Base-by-base conservation (phyloP, 2,329 filamentous ascomycete genomes). In the Pseudovirgaria hyperparasitica region DNA sequence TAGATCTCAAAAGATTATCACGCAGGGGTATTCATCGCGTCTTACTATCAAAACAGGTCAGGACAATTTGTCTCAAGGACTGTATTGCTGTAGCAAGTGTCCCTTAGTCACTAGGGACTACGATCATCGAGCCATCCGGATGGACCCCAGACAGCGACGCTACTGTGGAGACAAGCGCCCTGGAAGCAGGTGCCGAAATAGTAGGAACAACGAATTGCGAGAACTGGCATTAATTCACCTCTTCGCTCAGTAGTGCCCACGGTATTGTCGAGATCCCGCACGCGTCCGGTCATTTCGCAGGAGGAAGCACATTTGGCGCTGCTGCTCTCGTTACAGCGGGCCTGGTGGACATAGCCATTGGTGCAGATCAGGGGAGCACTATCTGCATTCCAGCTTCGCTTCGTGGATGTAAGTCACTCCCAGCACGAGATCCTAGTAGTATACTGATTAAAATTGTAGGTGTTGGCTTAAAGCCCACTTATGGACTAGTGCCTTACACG, bases 111-210 rank as follows among this genome's bases (percentile, higher is more conserved):
- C 58, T 62, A 22, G 65, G 67, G 1, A 70, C 59, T 22, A 60
- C 68, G 34, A 58, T 59, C 9, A 63, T 59, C 32, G 54, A 42
- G 2, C 52, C 57, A 0, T 31, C 33, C 12, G 29, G 38, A 17
- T 71, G 66, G 65, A 63, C 54, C 0, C 63, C 67, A 0, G 52
- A 45, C 5, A 62, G 62, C 3, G 67, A 72, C 41, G 67, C 68
- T 0, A 68, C 64, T 0, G 58, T 70, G 1, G 63, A 70, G 13
- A 63, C 57, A 1, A 47, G 68, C 9, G 45, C 60, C 1, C 43
- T 72, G 3, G 58, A 67, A 10, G 63, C 62, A 2, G 67, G 67
- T 0, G 67, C 57, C 0, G 41, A 58, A 22, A 60, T 72, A 10
- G 50, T 58, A 6, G 61, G 67, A 8, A 69, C 64, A 1, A 54